Evolutionary conservation across 768 basidiomycete species (phyloP).

Genomic region (Leccinum pellstonianum): DNA sequence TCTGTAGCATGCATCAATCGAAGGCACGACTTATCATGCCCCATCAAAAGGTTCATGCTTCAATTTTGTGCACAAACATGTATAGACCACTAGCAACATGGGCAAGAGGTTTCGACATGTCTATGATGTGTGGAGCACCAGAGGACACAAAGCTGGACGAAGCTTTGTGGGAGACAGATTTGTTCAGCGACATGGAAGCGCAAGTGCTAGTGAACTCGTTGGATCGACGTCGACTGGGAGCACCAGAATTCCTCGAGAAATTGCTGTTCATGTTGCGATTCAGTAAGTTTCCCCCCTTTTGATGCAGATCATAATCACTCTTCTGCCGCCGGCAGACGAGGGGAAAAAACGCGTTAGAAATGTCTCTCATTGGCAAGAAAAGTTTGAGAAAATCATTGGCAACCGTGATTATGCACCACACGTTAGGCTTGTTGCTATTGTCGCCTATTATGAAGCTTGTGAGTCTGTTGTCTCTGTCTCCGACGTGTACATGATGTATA

Average conservation of each 20-base stretch:
- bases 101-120: background rate
- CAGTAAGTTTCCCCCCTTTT: background rate
- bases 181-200: slow-evolving; percentile 11
- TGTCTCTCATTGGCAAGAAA: slow-evolving; percentile 9
- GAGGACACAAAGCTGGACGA: background rate
- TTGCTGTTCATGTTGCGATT: slow-evolving; percentile 13
- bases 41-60: background rate
- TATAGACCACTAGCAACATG: background rate
- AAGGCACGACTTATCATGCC: slow-evolving; percentile 13
- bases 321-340: slow-evolving; percentile 4
- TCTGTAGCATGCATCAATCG: slow-evolving; percentile 3
- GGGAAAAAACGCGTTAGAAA: slow-evolving; percentile 18
- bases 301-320: background rate
- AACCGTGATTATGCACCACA: slow-evolving; percentile 10
- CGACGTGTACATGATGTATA: too few species aligned
- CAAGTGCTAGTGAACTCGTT: slow-evolving; percentile 5
- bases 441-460: too few species aligned
- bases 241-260: slow-evolving; percentile 11
- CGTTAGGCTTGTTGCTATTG: too few species aligned
- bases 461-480: too few species aligned
- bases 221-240: slow-evolving; percentile 2
- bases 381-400: slow-evolving; percentile 10
- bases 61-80: background rate
- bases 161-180: slow-evolving; percentile 10
- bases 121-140: background rate